Evolutionary conservation across 2,329 filamentous ascomycete species (phyloP).

Genomic region (Gremmenia infestans): DNA sequence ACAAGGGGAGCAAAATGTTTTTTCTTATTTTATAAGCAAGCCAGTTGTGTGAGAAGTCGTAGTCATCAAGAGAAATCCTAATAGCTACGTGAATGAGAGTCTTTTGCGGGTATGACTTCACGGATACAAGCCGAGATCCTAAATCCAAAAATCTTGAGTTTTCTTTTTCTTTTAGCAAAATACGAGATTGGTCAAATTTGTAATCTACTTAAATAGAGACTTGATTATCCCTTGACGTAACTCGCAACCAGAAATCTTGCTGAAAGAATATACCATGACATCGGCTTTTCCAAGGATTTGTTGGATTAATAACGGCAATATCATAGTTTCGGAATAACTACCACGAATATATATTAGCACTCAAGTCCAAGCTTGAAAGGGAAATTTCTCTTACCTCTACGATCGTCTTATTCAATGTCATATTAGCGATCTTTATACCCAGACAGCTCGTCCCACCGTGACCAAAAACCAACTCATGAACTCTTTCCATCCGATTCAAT

Average conservation of each 20-base stretch:
- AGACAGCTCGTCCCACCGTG: slow-evolving; percentile 42
- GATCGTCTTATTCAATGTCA: slow-evolving; percentile 45
- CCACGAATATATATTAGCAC: background rate
- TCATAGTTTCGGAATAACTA: slow-evolving; percentile 1
- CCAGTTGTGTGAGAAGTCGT: no score
- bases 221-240: background rate
- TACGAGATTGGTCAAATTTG: no score
- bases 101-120: no score
- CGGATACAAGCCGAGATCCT: no score
- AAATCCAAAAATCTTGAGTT: no score
- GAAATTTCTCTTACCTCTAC: slow-evolving; percentile 39
- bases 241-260: background rate
- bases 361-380: background rate
- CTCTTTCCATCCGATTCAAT: slow-evolving; percentile 33
- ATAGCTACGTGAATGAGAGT: no score
- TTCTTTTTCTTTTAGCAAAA: no score
- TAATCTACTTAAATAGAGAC: no score
- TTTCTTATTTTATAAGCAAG: no score
- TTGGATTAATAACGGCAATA: background rate
- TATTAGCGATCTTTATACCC: slow-evolving; percentile 43
- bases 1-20: no score
- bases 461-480: slow-evolving; percentile 41
- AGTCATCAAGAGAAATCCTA: no score
- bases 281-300: background rate
- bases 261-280: background rate